Evolutionary conservation across 2,329 filamentous ascomycete species (phyloP).

Genomic region (Fusarium sp.): DNA sequence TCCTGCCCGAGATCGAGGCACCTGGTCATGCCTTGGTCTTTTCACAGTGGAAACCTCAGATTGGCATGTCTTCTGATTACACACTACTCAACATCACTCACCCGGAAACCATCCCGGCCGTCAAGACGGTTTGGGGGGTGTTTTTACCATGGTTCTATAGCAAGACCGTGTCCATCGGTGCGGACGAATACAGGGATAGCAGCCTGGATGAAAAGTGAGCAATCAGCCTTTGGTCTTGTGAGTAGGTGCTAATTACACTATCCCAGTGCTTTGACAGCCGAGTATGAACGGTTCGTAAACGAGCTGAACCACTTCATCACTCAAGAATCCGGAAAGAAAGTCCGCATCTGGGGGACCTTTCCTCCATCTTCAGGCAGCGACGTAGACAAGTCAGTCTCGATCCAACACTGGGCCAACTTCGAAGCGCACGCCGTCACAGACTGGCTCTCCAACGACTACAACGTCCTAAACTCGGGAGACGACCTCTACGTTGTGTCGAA

Average conservation of each 20-base stretch:
- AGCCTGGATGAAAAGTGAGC: neutral
- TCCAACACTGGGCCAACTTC: neutral
- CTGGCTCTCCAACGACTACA: neutral
- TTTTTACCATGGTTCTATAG: neutral
- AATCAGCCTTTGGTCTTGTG: neutral
- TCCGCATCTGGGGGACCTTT: neutral
- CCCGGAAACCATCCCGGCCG: neutral
- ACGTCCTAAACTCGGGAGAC: neutral
- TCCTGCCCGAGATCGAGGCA: neutral
- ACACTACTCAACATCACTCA: neutral
- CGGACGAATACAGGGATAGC: neutral
- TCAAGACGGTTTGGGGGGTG: neutral
- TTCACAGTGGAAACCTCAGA: neutral
- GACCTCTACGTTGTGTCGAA: neutral
- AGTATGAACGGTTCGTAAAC: neutral
- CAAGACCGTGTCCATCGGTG: neutral
- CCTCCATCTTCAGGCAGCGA: neutral
- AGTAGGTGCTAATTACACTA: neutral
- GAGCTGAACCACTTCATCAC: neutral
- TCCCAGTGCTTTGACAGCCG: neutral
- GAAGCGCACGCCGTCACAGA: neutral
- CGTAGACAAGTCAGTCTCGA: neutral
- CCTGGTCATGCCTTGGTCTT: neutral
- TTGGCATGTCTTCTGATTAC: neutral
- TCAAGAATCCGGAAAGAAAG: neutral